phyloP scores from a whole-genome alignment of 2,329 filamentous ascomycete genomes.

The Fusarium sp. region DNA sequence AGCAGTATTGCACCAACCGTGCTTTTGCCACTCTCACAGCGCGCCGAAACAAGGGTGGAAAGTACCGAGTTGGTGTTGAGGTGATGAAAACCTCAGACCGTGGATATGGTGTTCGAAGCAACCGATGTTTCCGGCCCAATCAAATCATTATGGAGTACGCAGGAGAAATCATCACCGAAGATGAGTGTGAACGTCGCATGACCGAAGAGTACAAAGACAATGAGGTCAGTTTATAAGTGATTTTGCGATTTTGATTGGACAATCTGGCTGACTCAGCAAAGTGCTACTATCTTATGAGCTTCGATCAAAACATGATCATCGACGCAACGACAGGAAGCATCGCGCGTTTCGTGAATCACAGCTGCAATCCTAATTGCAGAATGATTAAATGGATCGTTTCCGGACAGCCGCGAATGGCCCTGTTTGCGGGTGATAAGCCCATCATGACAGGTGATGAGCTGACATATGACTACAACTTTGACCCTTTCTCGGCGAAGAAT shows the following conservation, averaged over 20 bases:
- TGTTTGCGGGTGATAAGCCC: conserved; percentile 90
- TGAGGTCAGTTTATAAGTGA: conserved; percentile 69
- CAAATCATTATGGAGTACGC: conserved; percentile 99
- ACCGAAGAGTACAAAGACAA: conserved; percentile 93
- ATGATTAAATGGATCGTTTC: conserved; percentile 99
- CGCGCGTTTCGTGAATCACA: conserved; percentile 98
- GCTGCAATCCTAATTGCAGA: conserved; percentile 93
- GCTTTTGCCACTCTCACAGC: conserved; percentile 84
- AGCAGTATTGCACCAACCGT: conserved; percentile 84
- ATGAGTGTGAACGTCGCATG: conserved; percentile 94
- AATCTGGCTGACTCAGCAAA: conserved; percentile 59
- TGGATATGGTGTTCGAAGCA: conserved; percentile 91
- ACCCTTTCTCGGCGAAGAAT: conserved; percentile 76
- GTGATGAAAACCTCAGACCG: conserved; percentile 91
- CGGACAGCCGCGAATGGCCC: conserved; percentile 93
- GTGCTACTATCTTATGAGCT: conserved; percentile 99
- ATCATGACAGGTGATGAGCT: conserved; percentile 96
- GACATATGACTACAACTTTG: conserved; percentile 90
- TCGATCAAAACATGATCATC: conserved; percentile 98
- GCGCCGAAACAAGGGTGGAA: conserved; percentile 81
- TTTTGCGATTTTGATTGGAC: conserved; percentile 6
- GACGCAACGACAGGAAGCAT: conserved; percentile 96
- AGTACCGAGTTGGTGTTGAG: conserved; percentile 93
- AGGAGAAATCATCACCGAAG: conserved; percentile 95
- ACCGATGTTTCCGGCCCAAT: conserved; percentile 85